phyloP scores from a whole-genome alignment of 495 filamentous ascomycete species.

The Chaetomium fimeti region DNA sequence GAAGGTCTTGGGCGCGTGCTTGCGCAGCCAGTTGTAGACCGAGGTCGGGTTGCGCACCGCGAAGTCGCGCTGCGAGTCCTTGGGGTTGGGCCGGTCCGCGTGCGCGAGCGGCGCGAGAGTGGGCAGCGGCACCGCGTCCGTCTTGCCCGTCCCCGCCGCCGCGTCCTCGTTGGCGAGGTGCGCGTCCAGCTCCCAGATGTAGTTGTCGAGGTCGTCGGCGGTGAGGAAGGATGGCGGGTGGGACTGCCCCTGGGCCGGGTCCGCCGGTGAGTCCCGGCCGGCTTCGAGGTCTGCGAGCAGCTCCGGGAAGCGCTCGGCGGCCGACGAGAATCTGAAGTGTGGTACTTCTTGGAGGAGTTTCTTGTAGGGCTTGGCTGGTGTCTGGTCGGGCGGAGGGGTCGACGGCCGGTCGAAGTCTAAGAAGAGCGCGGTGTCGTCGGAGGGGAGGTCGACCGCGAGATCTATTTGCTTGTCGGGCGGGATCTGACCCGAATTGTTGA shows the following conservation, averaged over 20 bases:
- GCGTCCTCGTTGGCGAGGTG: constrained; percentile 52
- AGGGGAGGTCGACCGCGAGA: constrained; percentile 59
- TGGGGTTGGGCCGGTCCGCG: constrained; percentile 16
- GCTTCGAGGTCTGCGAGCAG: constrained; percentile 45
- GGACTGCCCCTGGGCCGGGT: constrained; percentile 38
- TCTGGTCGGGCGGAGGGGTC: constrained; percentile 29
- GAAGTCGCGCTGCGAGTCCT: constrained; percentile 51
- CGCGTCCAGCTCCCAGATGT: constrained; percentile 67
- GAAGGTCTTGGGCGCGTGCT: constrained; percentile 79
- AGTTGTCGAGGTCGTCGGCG: constrained; percentile 76
- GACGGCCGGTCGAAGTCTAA: constrained; percentile 36
- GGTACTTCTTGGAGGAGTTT: constrained; percentile 44
- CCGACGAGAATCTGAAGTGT: constrained; percentile 40
- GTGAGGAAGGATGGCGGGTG: constrained; percentile 61
- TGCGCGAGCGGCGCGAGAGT: constrained; percentile 45
- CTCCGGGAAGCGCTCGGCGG: constrained; percentile 40
- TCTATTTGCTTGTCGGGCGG: constrained; percentile 69
- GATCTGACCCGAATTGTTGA: constrained; percentile 76
- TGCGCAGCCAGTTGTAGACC: constrained; percentile 87
- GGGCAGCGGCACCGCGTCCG: constrained; percentile 29
- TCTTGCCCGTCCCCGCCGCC: not conserved
- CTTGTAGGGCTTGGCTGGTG: constrained; percentile 40
- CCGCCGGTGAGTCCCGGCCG: constrained; percentile 36
- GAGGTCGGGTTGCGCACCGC: constrained; percentile 74
- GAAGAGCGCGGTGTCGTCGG: constrained; percentile 38